Conservation (phyloP, 768 basidiomycete genomes). For the Pleurotus platypus region DNA sequence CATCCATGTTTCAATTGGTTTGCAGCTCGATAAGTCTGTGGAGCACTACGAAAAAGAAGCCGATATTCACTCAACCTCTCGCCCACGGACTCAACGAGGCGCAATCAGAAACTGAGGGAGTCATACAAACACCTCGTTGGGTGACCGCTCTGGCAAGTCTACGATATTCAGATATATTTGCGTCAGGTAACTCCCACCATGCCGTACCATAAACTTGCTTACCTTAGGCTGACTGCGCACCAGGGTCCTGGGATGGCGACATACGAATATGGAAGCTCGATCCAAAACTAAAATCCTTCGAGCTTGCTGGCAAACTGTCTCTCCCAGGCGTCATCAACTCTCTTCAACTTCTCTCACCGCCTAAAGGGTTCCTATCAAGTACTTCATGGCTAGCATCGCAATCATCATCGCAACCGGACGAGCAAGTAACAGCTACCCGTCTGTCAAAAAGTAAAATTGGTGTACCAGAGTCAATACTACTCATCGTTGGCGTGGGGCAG, state of each 20-base stretch:
- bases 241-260: conserved; percentile 92
- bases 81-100: conserved; percentile 84
- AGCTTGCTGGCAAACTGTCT: conserved; percentile 57
- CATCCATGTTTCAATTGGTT: background rate
- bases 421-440: background rate
- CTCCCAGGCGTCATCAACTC: conserved; percentile 87
- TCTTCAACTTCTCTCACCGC: conserved; percentile 69
- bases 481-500: conserved; percentile 82
- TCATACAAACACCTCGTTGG: conserved; percentile 82
- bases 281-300: conserved; percentile 72
- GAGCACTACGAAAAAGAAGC: conserved; percentile 92
- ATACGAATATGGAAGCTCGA: conserved; percentile 93
- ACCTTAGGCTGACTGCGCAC: background rate
- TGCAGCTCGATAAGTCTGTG: conserved; percentile 87
- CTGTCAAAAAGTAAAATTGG: background rate
- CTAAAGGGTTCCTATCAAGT: conserved; percentile 39
- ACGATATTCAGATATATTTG: conserved; percentile 88
- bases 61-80: conserved; percentile 79
- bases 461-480: conserved; percentile 34
- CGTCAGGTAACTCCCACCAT: conserved; percentile 58
- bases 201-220: no score
- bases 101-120: conserved; percentile 68
- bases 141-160: conserved; percentile 81
- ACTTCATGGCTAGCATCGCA: conserved; percentile 28
- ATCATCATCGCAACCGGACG: background rate